Evolutionary conservation across 306 rosid genomes (phyloP), one percentile per base, ranked within the genome.

Genomic region (Lathyrus sativus): DNA sequence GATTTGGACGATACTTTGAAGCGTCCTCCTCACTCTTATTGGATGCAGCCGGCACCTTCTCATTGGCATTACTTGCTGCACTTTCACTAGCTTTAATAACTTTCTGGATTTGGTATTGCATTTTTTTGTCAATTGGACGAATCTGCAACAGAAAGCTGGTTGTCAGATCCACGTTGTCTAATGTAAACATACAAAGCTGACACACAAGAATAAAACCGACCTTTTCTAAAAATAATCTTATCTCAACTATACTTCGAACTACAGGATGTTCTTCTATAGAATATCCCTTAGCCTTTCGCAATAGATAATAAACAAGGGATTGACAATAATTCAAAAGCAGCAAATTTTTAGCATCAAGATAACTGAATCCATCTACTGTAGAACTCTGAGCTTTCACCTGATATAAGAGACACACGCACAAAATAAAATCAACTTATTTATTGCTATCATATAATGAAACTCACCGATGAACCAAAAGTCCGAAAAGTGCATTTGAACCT

Each of bases 91-190:
- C 88, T 73, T 78, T 89, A 13, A 82, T 79, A 26, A 90, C 80
- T 84, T 93, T 93, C 77, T 90, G 95, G 69, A 90, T 83, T 78
- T 93, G 97, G 76, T 93, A 93, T 28, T 93, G 90, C 19, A 87
- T 88, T 82, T 88, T 90, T 69, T 90, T 87, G 83, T 93, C 97
- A 57, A 90, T 90, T 61, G 96, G 89, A 43, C 95, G 84, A 68
- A 93, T 88, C 96, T 93, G 86, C 72, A 48, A 9, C 24, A 14
- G 68, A 71, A 11, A 68, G 59, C 70, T 49, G 35, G 35, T 59
- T 50, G 22, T 73, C 69, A 79, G 26, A 31, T 31, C 57, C 49
- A 31, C 37, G 56, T 17, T 3, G 11, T 43, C 14, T 62, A 4
- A 11, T 37, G 48, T n/a, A 50, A 63, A 64, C 19, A 55, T 22